Evolutionary conservation across 129 eudicot species (phyloP).

Genomic region (Ambrosia artemisiifolia): DNA sequence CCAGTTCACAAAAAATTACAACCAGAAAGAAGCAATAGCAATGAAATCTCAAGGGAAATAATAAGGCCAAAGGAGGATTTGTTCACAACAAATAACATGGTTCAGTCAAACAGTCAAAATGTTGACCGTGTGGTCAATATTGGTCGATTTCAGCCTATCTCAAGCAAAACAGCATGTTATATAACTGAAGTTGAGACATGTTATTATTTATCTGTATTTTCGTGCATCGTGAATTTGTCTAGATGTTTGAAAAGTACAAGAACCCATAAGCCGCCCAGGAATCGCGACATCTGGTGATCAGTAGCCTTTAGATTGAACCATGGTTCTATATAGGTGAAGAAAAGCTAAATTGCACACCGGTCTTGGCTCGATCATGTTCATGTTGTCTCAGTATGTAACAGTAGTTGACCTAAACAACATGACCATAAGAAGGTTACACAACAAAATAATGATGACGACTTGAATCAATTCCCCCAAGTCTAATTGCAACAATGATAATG

Average conservation of each 20-base stretch:
- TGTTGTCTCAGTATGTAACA: slow-evolving; percentile 68
- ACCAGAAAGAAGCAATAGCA: slow-evolving; percentile 3
- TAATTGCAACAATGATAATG: neutral
- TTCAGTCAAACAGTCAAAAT: neutral
- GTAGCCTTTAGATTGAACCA: slow-evolving; percentile 9
- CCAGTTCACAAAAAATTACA: neutral
- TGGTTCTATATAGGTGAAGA: slow-evolving; percentile 53
- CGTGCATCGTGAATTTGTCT: slow-evolving; percentile 6
- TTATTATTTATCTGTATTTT: slow-evolving; percentile 8
- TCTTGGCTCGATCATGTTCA: slow-evolving; percentile 75
- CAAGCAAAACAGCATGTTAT: slow-evolving; percentile 7
- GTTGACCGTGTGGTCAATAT: neutral
- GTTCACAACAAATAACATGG: neutral
- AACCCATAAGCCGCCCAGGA: slow-evolving; percentile 4
- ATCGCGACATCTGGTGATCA: neutral
- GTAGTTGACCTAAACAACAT: slow-evolving; percentile 69
- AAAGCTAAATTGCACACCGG: slow-evolving; percentile 85
- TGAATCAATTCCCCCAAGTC: neutral
- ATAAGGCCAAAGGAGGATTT: neutral
- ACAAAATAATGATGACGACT: neutral
- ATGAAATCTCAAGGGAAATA: neutral
- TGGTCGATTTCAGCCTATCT: slow-evolving; percentile 5
- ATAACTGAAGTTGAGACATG: slow-evolving; percentile 6
- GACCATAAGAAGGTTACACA: slow-evolving; percentile 8
- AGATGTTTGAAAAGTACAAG: neutral